Conservation (phyloP, 1,284 basidiomycete genomes). For the Pseudozyma hubeiensis region DNA sequence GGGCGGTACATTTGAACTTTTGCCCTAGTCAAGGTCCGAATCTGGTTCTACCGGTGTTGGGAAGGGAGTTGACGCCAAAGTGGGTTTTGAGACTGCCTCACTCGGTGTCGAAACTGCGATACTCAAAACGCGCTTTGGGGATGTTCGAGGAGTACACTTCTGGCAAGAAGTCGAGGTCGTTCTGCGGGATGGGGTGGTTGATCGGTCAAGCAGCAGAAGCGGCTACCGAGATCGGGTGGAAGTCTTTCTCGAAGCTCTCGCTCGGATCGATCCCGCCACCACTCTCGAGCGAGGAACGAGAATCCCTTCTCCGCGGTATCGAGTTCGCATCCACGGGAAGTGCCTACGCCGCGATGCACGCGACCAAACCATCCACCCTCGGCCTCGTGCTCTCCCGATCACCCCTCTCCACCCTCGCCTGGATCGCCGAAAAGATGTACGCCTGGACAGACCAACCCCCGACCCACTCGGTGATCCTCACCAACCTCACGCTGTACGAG, state of each 20-base stretch:
- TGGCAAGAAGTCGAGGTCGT: slow-evolving; percentile 7
- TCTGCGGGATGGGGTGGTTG: slow-evolving; percentile 14
- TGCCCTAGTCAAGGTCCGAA: slow-evolving; percentile 45
- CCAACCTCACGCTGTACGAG: slow-evolving; percentile 70
- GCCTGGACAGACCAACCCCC: slow-evolving; percentile 69
- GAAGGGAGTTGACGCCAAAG: slow-evolving; percentile 21
- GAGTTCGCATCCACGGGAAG: slow-evolving; percentile 50
- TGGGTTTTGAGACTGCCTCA: slow-evolving; percentile 35
- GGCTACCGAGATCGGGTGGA: slow-evolving; percentile 23
- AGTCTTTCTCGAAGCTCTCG: slow-evolving; percentile 7
- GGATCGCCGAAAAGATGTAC: slow-evolving; percentile 70
- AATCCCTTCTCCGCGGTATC: slow-evolving; percentile 39
- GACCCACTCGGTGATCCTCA: slow-evolving; percentile 57
- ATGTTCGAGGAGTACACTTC: slow-evolving; percentile 23
- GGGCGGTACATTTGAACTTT: slow-evolving; percentile 58
- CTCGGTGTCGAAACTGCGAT: slow-evolving; percentile 24
- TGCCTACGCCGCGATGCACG: slow-evolving; percentile 63
- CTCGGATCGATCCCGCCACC: slow-evolving; percentile 41
- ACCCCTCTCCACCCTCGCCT: slow-evolving; percentile 70
- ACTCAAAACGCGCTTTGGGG: slow-evolving; percentile 20
- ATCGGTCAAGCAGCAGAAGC: slow-evolving; percentile 16
- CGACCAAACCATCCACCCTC: slow-evolving; percentile 69
- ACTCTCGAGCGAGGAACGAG: slow-evolving; percentile 53
- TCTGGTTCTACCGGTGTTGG: slow-evolving; percentile 35
- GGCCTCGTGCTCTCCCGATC: slow-evolving; percentile 68